Evolutionary conservation across 768 basidiomycete genomes (phyloP), one percentile per base, ranked within the genome.

Genomic region (Panellus pusillus): DNA sequence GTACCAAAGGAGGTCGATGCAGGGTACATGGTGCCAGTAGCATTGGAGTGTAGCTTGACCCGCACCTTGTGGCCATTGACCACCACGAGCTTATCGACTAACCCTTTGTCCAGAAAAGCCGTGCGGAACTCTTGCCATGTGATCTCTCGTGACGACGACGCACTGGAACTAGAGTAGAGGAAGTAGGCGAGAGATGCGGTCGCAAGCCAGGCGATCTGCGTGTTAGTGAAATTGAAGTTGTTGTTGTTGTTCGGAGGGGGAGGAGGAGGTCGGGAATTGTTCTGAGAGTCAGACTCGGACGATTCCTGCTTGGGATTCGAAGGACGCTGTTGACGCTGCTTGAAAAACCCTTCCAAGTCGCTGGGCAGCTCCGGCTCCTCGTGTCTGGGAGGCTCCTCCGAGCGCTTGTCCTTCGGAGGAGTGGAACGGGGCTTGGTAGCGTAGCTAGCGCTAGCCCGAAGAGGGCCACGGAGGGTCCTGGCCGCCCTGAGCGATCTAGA

Each of bases 91-190:
- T 86, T 93, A 62, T 98, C 94, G 35, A 99, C 96, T 48, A 98
- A 82, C 39, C 93, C 96, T 67, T 95, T 94, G 72, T 96, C 89
- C 42, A 99, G 87, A 77, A 99, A 93, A 9, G 93, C 93, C 41
- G 92, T 95, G 47, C 94, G 86, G 77, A 99, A 99, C 72, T 98
- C 97, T 72, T 98, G 95, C 96, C 97, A 99, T 59, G 97, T 99
- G 61, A 99, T 98, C 73, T 99, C 97, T 54, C 89, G 83, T 1
- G 88, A 83, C 20, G 74, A 71, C 4, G 79, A 73, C 0, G 74
- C 69, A 36, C 74, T 75, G 12, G 84, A 79, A 52, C 82, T 75
- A 13, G 81, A 80, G 62, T 86, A 89, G 13, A 87, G 74, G 62
- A 87, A 78, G 63, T 84, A 87, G 18, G 82, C 80, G 13, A 83